Percentiles rank a stretch among this genome's conserved stretches.
These are phyloP conservation scores for Saccharum hybrid DNA, from an alignment of 202 grass and related monocot species.

Conservation along the genomic window DNA sequence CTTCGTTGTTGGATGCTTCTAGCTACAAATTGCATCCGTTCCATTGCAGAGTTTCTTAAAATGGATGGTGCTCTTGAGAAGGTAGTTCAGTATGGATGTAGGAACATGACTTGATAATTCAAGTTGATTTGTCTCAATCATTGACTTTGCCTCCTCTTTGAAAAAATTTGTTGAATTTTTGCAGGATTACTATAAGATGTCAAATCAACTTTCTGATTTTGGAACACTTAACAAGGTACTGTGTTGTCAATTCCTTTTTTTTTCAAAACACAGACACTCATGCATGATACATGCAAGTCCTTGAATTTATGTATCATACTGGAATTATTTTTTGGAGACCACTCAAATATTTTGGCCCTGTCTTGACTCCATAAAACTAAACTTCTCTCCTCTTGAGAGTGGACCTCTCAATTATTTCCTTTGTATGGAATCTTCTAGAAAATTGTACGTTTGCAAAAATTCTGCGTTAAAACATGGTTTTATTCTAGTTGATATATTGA, in stretches of 20 bases:
- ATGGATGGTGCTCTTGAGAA: slow-evolving; percentile 66
- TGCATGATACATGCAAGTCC: neutral
- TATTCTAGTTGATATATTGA: neutral
- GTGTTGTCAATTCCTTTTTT: slow-evolving; percentile 20
- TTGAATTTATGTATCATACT: slow-evolving; percentile 30
- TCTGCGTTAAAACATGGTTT: neutral
- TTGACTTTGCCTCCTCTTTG: slow-evolving; percentile 21
- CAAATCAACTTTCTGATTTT: slow-evolving; percentile 88
- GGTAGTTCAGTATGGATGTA: slow-evolving; percentile 53
- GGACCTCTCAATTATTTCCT: slow-evolving; percentile 6
- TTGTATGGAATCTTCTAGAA: neutral
- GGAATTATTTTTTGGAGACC: slow-evolving; percentile 1
- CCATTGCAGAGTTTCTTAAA: slow-evolving; percentile 74
- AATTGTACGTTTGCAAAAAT: neutral
- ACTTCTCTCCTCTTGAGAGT: no score
- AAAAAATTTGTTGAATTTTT: slow-evolving; percentile 41
- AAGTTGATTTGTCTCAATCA: slow-evolving; percentile 29
- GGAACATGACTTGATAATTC: slow-evolving; percentile 28
- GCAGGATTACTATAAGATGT: slow-evolving; percentile 78
- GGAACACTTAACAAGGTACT: slow-evolving; percentile 81
- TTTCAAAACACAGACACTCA: neutral
- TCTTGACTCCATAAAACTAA: neutral
- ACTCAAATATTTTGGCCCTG: neutral
- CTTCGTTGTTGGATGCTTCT: slow-evolving; percentile 98
- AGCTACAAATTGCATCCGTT: slow-evolving; percentile 86